Evolutionary conservation across 2,329 filamentous ascomycete genomes (phyloP), one percentile per base, ranked within the genome.

Genomic region (Sclerotinia glacialis): DNA sequence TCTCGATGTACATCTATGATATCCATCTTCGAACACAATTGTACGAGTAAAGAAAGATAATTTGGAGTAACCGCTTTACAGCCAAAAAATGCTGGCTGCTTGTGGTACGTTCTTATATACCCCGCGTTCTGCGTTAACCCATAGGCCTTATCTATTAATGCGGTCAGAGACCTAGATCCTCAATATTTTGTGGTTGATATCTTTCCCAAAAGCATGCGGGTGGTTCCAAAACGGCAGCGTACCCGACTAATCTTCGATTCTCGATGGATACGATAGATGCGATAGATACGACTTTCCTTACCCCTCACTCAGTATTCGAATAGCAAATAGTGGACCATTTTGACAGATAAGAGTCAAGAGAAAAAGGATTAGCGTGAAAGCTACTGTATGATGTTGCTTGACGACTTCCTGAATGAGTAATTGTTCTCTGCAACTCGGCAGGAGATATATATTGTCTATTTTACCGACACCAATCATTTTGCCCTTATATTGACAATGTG

Each of bases 1-100:
- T 40, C 40, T 49, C n/a, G 42, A 40, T 58, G 62, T 18, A 26
- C 31, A 37, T 58, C 18, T 12, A 64, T 64, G 44, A 28, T 58
- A 14, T 64, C 42, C 52, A 64, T 64, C 5, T 21, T 49, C 21
- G n/a, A 40, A 14, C 37, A 31, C 44, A 40, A 49, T 2, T 4
- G 14, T 21, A n/a, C 21, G 2, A 26, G n/a, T 12, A 21, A 23
- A 21, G 8, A 21, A 40, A 40, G 14, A 34, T 14, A 26, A 40
- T 49, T 31, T 26, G 2, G 1, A 61, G 26, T 18, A 9, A 49
- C 16, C 1, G 5, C 14, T 49, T 37, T 5, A 37, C 31, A 3
- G 16, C n/a, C 21, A 3, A 7, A 44, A n/a, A 18, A 9, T 49
- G 11, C 52, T 6, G 23, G 31, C 14, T 37, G 37, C 14, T 49